Evolutionary conservation across 176 grass and related monocot genomes (phyloP).

Genomic region (Avena atlantica): DNA sequence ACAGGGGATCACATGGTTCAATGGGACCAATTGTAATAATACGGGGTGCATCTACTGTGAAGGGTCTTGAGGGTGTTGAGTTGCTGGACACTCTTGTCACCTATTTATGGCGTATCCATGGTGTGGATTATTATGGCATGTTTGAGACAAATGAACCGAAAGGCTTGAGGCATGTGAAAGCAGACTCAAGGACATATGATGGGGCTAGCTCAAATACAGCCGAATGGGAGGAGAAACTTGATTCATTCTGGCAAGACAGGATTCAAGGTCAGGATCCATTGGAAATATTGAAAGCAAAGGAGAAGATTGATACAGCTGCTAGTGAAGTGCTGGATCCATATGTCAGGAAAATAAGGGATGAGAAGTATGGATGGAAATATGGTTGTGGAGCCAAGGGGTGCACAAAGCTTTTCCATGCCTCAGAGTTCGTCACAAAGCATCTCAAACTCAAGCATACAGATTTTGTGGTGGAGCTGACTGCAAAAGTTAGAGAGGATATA

Average conservation of each 20-base stretch:
- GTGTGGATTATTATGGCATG: slow-evolving; percentile 98
- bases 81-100: slow-evolving; percentile 88
- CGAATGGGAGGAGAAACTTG: slow-evolving; percentile 97
- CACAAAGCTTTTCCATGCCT: slow-evolving; percentile 98
- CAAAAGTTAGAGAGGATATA: slow-evolving; percentile 92
- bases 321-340: slow-evolving; percentile 80
- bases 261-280: slow-evolving; percentile 85
- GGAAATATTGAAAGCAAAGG: slow-evolving; percentile 82
- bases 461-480: slow-evolving; percentile 78
- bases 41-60: slow-evolving; percentile 84
- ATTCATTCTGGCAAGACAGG: slow-evolving; percentile 87
- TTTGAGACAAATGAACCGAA: slow-evolving; percentile 84
- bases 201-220: slow-evolving; percentile 59
- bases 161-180: slow-evolving; percentile 85
- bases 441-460: slow-evolving; percentile 93
- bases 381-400: slow-evolving; percentile 98
- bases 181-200: slow-evolving; percentile 71
- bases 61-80: slow-evolving; percentile 96
- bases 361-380: slow-evolving; percentile 99
- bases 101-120: slow-evolving; percentile 94
- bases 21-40: slow-evolving; percentile 94
- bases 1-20: slow-evolving; percentile 57
- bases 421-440: slow-evolving; percentile 99
- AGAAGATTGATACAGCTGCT: slow-evolving; percentile 90
- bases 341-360: slow-evolving; percentile 98